Evolutionary conservation across 2,329 filamentous ascomycete genomes (phyloP).

Genomic region (Exophiala bonariae): DNA sequence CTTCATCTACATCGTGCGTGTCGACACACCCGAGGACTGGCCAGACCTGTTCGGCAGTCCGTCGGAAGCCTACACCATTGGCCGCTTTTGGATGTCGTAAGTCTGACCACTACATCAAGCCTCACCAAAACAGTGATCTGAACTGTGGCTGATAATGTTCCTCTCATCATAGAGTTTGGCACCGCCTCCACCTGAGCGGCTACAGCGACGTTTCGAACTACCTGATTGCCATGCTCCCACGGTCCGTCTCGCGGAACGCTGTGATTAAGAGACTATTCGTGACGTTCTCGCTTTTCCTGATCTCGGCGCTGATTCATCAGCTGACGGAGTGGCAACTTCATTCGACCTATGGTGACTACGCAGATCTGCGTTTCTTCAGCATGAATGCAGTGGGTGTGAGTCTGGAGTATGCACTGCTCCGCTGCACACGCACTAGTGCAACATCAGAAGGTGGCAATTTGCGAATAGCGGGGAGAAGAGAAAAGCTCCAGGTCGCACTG

Average conservation of each 20-base stretch:
- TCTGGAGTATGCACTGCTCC: background rate
- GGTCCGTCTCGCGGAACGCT: background rate
- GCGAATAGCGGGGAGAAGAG: background rate
- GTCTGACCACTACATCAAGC: no score
- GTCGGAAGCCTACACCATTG: conserved; percentile 6
- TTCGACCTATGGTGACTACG: background rate
- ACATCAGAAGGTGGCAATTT: background rate
- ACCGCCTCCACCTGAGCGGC: conserved; percentile 1
- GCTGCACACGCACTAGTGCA: background rate
- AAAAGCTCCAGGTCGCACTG: background rate
- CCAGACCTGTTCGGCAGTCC: conserved; percentile 8
- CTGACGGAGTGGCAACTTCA: background rate
- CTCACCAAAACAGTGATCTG: background rate
- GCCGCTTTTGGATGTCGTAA: conserved; percentile 10
- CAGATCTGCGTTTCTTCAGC: conserved; percentile 5
- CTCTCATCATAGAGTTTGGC: conserved; percentile 1
- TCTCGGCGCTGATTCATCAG: background rate
- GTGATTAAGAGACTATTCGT: background rate
- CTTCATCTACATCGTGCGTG: conserved; percentile 8
- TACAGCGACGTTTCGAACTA: background rate
- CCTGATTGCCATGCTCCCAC: background rate
- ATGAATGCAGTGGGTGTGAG: background rate
- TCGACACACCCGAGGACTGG: conserved; percentile 3
- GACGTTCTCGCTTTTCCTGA: background rate
- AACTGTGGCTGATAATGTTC: background rate